Evolutionary conservation across 345 rosid species (phyloP).

Genomic region (Citropsis articulata): DNA sequence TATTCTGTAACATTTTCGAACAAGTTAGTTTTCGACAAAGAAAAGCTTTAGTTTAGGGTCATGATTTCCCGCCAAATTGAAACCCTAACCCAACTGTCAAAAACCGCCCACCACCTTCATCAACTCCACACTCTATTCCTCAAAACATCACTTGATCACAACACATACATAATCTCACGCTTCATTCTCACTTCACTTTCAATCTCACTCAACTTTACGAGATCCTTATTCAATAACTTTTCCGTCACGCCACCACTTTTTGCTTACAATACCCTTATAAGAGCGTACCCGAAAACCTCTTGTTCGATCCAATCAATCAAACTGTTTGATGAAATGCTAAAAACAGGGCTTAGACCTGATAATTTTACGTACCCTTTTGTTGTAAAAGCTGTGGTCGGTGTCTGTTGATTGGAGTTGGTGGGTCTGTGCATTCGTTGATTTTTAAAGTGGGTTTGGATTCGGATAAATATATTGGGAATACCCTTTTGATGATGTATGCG

Average conservation of each 20-base stretch:
- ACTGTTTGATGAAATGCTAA: no score
- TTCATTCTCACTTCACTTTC: constrained; percentile 20
- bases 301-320: no score
- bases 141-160: constrained; percentile 23
- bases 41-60: no score
- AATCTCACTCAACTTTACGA: constrained; percentile 21
- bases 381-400: neutral
- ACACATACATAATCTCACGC: constrained; percentile 7
- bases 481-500: constrained; percentile 32
- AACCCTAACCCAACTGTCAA: constrained; percentile 19
- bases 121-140: constrained; percentile 28
- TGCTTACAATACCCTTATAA: neutral
- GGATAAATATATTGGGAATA: constrained; percentile 27
- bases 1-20: no score
- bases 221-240: constrained; percentile 11
- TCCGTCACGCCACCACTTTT: no score
- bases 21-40: no score
- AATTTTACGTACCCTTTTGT: no score
- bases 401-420: constrained; percentile 15
- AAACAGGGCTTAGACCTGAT: no score
- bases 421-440: constrained; percentile 22
- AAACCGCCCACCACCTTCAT: constrained; percentile 17
- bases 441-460: constrained; percentile 17
- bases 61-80: constrained; percentile 30
- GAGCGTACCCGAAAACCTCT: neutral